A percentile compares a stretch with the other conserved stretches of the same genome.
Conservation (phyloP, 495 filamentous ascomycete species). For the Podospora pseudoanserina region DNA sequence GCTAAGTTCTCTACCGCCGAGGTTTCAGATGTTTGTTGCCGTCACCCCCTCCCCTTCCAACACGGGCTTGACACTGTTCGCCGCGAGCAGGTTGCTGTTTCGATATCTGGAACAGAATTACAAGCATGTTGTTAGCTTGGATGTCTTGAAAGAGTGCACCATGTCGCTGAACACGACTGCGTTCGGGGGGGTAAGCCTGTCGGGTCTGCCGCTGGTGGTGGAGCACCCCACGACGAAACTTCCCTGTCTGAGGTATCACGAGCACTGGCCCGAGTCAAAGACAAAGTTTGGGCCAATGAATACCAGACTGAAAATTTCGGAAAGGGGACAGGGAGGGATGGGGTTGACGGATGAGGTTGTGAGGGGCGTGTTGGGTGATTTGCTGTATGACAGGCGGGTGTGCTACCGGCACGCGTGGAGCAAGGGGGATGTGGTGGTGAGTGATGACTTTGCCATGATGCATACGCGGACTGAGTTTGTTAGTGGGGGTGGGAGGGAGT, state of each 20-base stretch:
- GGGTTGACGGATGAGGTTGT: slow-evolving; percentile 19
- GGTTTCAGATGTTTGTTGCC: neutral
- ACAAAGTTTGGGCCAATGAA: slow-evolving; percentile 41
- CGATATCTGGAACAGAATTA: slow-evolving; percentile 42
- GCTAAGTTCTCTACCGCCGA: neutral
- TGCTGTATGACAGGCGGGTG: slow-evolving; percentile 51
- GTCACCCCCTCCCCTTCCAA: slow-evolving; percentile 22
- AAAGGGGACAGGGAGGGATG: slow-evolving; percentile 12
- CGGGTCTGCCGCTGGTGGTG: slow-evolving; percentile 51
- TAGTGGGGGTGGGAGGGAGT: slow-evolving; percentile 41
- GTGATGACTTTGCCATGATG: slow-evolving; percentile 51
- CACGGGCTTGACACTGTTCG: slow-evolving; percentile 51
- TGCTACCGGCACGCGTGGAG: slow-evolving; percentile 49
- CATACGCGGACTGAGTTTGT: slow-evolving; percentile 50
- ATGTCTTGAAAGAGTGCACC: neutral
- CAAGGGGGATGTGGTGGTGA: slow-evolving; percentile 54
- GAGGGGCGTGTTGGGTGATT: slow-evolving; percentile 26
- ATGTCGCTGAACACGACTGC: neutral
- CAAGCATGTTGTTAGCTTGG: slow-evolving; percentile 4
- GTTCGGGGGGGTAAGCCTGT: slow-evolving; percentile 15
- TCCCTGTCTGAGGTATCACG: slow-evolving; percentile 52
- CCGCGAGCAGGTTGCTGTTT: slow-evolving; percentile 48
- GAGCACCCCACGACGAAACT: slow-evolving; percentile 41
- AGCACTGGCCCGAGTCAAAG: slow-evolving; percentile 50
- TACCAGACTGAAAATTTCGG: neutral